phyloP scores from a whole-genome alignment of 1,284 basidiomycete genomes.

The Sparassis latifolia region DNA sequence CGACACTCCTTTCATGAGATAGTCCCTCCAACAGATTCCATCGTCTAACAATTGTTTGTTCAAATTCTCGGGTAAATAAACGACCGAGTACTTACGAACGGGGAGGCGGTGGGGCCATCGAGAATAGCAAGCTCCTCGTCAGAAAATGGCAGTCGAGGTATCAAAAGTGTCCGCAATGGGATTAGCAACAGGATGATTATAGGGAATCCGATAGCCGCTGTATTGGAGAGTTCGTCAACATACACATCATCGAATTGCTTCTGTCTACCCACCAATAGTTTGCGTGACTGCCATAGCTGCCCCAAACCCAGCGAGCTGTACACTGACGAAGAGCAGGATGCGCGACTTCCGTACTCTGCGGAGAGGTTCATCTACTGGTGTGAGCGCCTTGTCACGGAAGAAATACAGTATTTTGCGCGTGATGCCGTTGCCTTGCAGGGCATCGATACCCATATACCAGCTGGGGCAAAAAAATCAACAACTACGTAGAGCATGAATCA shows the following conservation, averaged over 20 bases:
- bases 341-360: constrained; percentile 68
- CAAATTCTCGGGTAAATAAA: neutral
- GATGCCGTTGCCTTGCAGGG: constrained; percentile 80
- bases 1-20: too few species aligned
- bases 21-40: constrained; percentile 40
- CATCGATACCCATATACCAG: constrained; percentile 89
- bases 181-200: constrained; percentile 85
- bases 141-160: constrained; percentile 79
- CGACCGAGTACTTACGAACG: constrained; percentile 55
- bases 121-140: constrained; percentile 77
- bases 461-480: constrained; percentile 30
- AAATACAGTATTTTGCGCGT: constrained; percentile 82
- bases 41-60: constrained; percentile 27
- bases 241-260: neutral
- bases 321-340: constrained; percentile 70
- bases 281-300: constrained; percentile 91
- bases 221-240: too few species aligned
- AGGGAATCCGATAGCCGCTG: constrained; percentile 88
- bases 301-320: constrained; percentile 85
- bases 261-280: constrained; percentile 62
- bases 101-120: constrained; percentile 83
- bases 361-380: constrained; percentile 63
- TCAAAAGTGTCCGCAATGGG: constrained; percentile 70
- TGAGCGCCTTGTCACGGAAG: constrained; percentile 66
- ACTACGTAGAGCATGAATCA: constrained; percentile 6